Conservation (phyloP, 306 rosid species). For the Citrullus mucosospermus region DNA sequence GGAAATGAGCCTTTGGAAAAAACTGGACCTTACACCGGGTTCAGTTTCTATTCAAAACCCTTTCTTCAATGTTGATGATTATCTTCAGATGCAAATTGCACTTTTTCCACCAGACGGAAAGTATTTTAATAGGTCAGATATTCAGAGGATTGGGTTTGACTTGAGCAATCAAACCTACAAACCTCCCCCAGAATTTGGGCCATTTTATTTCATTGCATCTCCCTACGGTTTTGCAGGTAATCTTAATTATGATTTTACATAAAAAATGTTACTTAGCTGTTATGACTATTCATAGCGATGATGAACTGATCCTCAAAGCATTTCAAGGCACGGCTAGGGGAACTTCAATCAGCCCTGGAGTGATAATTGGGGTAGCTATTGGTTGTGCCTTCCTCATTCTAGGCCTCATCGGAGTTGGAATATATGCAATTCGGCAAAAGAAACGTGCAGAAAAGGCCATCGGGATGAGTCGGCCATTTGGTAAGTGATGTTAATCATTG, state of each 20-base stretch:
- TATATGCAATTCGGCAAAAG: slow-evolving; percentile 73
- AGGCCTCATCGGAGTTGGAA: slow-evolving; percentile 47
- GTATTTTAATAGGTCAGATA: slow-evolving; percentile 55
- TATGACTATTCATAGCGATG: neutral
- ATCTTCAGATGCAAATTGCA: slow-evolving; percentile 64
- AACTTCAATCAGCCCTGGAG: slow-evolving; percentile 34
- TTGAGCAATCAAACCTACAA: slow-evolving; percentile 75
- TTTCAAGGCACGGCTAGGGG: slow-evolving; percentile 29
- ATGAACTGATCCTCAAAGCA: slow-evolving; percentile 16
- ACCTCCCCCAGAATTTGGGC: slow-evolving; percentile 74
- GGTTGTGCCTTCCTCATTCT: slow-evolving; percentile 48
- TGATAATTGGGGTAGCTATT: slow-evolving; percentile 38
- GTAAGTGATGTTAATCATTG: slow-evolving; percentile 16
- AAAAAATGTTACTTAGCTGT: neutral
- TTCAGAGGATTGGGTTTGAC: slow-evolving; percentile 70
- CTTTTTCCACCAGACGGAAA: slow-evolving; percentile 65
- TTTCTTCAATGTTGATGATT: slow-evolving; percentile 61
- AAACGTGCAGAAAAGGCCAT: slow-evolving; percentile 91
- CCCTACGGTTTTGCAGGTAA: slow-evolving; percentile 70
- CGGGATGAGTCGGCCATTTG: slow-evolving; percentile 74
- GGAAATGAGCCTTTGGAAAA: slow-evolving; percentile 61
- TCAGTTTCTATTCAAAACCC: slow-evolving; percentile 71
- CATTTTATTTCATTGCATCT: slow-evolving; percentile 55
- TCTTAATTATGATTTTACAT: neutral
- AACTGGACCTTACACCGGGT: slow-evolving; percentile 56